Evolutionary conservation across 495 filamentous ascomycete genomes (phyloP).

Genomic region (Aspergillus hancockii): DNA sequence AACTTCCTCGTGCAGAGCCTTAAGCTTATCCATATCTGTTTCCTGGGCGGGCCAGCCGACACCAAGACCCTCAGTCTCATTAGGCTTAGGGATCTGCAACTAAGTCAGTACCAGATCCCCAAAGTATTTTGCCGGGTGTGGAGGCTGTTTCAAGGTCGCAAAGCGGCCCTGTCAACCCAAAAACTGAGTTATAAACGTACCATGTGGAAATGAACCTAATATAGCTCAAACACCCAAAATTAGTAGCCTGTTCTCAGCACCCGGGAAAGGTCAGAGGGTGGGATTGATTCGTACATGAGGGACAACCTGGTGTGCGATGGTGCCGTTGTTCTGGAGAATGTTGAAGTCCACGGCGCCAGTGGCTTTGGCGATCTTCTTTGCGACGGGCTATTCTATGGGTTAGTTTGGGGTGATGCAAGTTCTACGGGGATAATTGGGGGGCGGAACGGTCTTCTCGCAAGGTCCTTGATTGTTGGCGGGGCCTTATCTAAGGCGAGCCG

Average conservation of each 20-base stretch:
- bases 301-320: slow-evolving; percentile 90
- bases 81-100: slow-evolving; percentile 89
- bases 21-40: slow-evolving; percentile 80
- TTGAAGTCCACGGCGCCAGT: slow-evolving; percentile 82
- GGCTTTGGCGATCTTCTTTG: slow-evolving; percentile 82
- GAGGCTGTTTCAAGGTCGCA: not conserved
- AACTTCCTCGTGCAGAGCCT: slow-evolving; percentile 76
- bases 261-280: not conserved
- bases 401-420: not conserved
- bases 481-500: slow-evolving; percentile 8
- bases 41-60: slow-evolving; percentile 78
- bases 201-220: slow-evolving; percentile 90
- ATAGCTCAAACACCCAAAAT: not conserved
- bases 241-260: not conserved
- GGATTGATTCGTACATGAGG: slow-evolving; percentile 68
- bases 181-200: slow-evolving; percentile 44
- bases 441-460: slow-evolving; percentile 18
- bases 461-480: slow-evolving; percentile 17
- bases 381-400: slow-evolving; percentile 62
- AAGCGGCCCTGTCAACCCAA: not conserved
- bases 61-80: slow-evolving; percentile 74
- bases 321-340: slow-evolving; percentile 94
- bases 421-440: slow-evolving; percentile 4
- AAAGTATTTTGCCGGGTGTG: not conserved
- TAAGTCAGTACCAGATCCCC: slow-evolving; percentile 16